Conservation (phyloP, 2,329 filamentous ascomycete species). For the Alternaria sp. region DNA sequence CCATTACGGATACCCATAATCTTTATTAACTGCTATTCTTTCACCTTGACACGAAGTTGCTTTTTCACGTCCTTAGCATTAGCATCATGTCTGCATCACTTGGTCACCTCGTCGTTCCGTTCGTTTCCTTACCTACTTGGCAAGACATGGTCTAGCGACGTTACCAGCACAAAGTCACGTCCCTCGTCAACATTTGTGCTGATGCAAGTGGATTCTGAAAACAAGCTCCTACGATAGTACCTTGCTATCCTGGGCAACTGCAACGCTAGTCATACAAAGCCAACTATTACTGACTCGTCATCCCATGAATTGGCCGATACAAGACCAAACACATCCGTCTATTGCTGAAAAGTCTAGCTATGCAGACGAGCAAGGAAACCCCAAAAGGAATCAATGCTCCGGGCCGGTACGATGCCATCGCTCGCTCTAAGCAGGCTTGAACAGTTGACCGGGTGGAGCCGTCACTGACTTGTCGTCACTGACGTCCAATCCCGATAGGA, state of each 20-base stretch:
- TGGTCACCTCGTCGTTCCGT: neutral
- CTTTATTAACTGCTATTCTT: neutral
- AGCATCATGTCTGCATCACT: neutral
- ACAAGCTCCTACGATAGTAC: neutral
- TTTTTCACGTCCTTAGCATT: neutral
- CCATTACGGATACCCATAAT: slow-evolving; percentile 44
- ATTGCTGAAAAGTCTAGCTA: neutral
- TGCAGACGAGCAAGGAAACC: neutral
- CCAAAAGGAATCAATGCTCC: neutral
- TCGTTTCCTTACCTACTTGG: neutral
- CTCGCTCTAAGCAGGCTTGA: neutral
- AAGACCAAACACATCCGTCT: neutral
- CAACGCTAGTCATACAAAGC: neutral
- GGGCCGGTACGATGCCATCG: neutral
- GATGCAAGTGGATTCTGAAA: neutral
- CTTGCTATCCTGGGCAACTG: slow-evolving; percentile 4
- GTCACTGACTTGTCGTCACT: neutral
- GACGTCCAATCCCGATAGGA: neutral
- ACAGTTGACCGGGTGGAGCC: neutral
- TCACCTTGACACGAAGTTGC: neutral
- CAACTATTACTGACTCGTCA: neutral
- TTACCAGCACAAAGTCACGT: neutral
- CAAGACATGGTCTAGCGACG: neutral
- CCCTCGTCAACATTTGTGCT: neutral
- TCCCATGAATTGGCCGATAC: neutral